Evolutionary conservation across 805 yeast species (phyloP), one percentile per base, ranked within the genome.

Genomic region (Nakazawaea sp.): DNA sequence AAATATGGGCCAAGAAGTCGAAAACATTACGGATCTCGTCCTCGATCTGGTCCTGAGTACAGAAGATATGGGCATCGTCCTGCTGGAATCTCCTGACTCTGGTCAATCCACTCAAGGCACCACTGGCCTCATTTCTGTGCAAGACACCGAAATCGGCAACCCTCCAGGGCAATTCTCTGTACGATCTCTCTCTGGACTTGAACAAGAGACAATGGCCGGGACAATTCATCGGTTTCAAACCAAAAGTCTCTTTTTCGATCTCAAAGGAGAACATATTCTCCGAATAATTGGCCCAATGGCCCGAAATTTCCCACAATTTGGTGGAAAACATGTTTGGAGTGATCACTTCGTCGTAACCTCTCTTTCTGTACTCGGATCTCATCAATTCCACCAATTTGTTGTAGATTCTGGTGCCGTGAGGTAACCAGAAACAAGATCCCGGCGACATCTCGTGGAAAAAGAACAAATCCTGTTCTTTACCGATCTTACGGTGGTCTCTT

Each of bases 71-170:
- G 33, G 96, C 97, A 66, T 90, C 98, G 63, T 90, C 98, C 69
- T 90, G 98, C 65, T 90, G 98, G 84, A 90, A 90, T 65, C 97
- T 80, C 68, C 98, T 84, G 32, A 92, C 97, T 68, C 98, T 83
- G 40, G 98, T 92, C 61, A 90, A 78, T 35, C 92, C 92, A 29
- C 96, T 78, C 48, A 90, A 71, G 10, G 97, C 97, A 64, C 97
- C 97, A 29, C 92, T 79, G 51, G 82, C 85, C 64, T 90, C 98
- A 61, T 90, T 90, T 72, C 98, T 81, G 70, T 90, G 98, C 49
- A 90, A 73, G 38, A 90, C 97, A 64, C 97, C 96, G 48, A 89
- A 89, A 62, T 90, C 98, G 42, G 97, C 96, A 65, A 87, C 94
- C 72, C 98, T 84, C 95, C 95, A 84, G 54, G 98, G 98, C 61